A percentile compares a stretch with the other conserved stretches of the same genome.
phyloP scores from a whole-genome alignment of 768 basidiomycete genomes.

The Lyophyllum shimeji region DNA sequence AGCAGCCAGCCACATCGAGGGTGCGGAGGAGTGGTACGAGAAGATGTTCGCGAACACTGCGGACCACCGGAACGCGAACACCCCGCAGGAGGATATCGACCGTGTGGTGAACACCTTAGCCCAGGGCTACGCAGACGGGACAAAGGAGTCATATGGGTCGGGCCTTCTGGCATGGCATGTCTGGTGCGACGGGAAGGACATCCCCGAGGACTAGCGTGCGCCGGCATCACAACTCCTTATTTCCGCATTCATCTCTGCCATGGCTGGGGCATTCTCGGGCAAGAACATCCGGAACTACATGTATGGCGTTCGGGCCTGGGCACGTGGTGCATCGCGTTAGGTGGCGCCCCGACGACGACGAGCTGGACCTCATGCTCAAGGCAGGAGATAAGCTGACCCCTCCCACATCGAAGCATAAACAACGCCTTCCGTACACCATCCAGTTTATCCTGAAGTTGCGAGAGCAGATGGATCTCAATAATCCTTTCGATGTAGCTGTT shows the following conservation, averaged over 20 bases:
- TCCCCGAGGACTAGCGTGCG: conserved; percentile 31
- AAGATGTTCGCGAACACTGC: conserved; percentile 14
- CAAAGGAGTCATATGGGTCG: not conserved
- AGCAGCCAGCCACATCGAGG: too few relatives aligned
- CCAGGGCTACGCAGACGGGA: not conserved
- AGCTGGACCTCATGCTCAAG: too few relatives aligned
- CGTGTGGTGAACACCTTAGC: not conserved
- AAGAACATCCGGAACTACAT: conserved; percentile 36
- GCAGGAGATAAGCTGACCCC: too few relatives aligned
- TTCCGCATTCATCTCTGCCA: conserved; percentile 23
- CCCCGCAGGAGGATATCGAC: not conserved
- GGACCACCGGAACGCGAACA: too few relatives aligned
- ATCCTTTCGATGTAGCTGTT: conserved; percentile 16
- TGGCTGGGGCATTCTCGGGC: conserved; percentile 31
- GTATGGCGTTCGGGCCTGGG: conserved; percentile 40
- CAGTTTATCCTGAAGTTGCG: too few relatives aligned
- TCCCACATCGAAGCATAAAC: too few relatives aligned
- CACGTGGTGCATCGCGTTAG: conserved; percentile 22
- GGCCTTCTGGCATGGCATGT: conserved; percentile 38
- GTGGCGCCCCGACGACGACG: too few relatives aligned
- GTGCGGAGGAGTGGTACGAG: too few relatives aligned
- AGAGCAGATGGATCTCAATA: not conserved
- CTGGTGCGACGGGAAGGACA: conserved; percentile 31
- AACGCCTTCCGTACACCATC: too few relatives aligned
- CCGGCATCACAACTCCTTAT: conserved; percentile 28